Evolutionary conservation across 371 early-diverging fungal genomes (phyloP), one percentile per base, ranked within the genome.

Genomic region (Mortierella sp.): DNA sequence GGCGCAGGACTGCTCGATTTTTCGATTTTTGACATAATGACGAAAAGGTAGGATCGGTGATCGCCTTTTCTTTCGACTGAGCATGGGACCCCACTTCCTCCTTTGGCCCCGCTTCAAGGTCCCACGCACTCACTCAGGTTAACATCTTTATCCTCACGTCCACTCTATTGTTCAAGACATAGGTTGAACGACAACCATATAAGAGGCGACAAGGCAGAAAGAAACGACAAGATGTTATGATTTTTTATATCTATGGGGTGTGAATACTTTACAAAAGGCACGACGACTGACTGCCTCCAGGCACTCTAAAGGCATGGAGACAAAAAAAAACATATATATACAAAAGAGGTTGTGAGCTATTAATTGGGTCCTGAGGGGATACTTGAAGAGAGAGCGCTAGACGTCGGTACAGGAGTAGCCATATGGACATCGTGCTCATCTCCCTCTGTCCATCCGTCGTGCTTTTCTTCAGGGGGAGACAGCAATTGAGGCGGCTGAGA

Each of bases 391-490:
- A 70, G 70, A 44, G 70, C 70, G 24, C 70, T 70, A 10, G 70
- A 44, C 24, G 71, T 31, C 6, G 26, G 50, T 10, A 28, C 19
- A 10, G 50, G n/a, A 31, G 34, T 31, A 11, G 24, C 53, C 46
- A 72, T 72, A 0, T 46, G 34, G 24, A 34, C 51, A 16, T 51
- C 72, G 3, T 46, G 46, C 19, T 34, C 28, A 31, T 72, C 34
- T 6, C 37, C 37, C 74, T 37, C 64, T 77, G 80, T 1, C 83
- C 83, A 83, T 19, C 48, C 24, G 26, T 37, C 64, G 3, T 71
- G 80, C 69, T 75, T 83, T 55, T 83, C 83, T 46, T 83, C 83
- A 10, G 83, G 83, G n/a, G 83, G 83, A 26, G 83, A 83, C n/a
- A 83, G 75, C 73, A 83, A 67, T 37, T 83, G 83, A 10, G 76